These are phyloP conservation scores for Rutstroemia sp. DNA, from an alignment of 2,329 filamentous ascomycete species.

Conservation along the genomic window DNA sequence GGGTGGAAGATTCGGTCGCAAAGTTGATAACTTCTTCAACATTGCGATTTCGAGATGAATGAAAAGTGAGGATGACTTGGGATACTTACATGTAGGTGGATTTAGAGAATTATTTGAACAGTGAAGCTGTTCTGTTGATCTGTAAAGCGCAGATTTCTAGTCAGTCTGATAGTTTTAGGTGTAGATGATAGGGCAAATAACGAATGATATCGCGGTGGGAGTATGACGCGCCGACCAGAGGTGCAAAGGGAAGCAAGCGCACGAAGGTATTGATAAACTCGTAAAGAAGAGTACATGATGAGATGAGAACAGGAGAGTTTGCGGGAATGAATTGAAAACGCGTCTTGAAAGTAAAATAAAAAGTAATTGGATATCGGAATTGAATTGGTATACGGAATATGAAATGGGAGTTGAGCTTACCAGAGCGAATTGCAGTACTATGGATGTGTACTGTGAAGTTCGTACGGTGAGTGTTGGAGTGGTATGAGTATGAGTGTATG, in stretches of 20 bases:
- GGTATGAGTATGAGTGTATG: too few relatives aligned
- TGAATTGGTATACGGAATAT: neutral
- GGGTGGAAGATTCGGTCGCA: constrained; percentile 18
- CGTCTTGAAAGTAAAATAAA: neutral
- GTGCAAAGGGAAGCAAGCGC: constrained; percentile 2
- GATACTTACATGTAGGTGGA: constrained; percentile 16
- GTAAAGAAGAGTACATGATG: neutral
- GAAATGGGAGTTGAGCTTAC: neutral
- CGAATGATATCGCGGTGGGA: neutral
- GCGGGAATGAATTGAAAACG: neutral
- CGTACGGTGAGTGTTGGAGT: too few relatives aligned
- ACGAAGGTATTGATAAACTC: neutral
- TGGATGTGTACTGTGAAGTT: too few relatives aligned
- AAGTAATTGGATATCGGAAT: neutral
- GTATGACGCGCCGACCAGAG: constrained; percentile 2
- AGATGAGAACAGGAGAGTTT: neutral
- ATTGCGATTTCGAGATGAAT: constrained; percentile 11
- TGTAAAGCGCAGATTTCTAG: constrained; percentile 11
- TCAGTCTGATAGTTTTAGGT: constrained; percentile 9
- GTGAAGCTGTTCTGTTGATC: constrained; percentile 15
- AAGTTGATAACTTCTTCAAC: constrained; percentile 16
- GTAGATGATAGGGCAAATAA: neutral
- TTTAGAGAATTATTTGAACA: constrained; percentile 8
- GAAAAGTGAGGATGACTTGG: constrained; percentile 11
- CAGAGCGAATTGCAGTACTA: too few relatives aligned